phyloP scores from a whole-genome alignment of 2,329 filamentous ascomycete genomes.

The Aspergillus fumigatiaffinis region DNA sequence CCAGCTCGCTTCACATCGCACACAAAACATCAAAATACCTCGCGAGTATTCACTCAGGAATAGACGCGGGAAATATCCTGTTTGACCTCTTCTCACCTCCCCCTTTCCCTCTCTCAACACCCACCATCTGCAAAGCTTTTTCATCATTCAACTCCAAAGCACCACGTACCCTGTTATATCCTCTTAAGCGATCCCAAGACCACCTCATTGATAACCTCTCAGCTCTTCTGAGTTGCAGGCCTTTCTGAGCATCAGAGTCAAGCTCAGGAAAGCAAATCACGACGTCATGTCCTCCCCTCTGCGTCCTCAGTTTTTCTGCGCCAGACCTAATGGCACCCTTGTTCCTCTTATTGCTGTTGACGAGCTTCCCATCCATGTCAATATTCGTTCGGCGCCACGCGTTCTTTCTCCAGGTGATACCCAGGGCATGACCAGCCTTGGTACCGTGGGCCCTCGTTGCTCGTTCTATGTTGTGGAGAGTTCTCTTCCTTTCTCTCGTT shows the following conservation, averaged over 20 bases:
- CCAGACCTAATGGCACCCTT: slow-evolving; percentile 38
- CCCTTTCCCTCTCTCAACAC: slow-evolving; percentile 5
- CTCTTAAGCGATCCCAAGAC: neutral
- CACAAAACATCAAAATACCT: slow-evolving; percentile 3
- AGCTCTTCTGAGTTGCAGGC: neutral
- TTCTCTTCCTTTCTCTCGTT: neutral
- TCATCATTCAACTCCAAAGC: neutral
- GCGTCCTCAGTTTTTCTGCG: slow-evolving; percentile 41
- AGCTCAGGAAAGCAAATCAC: neutral
- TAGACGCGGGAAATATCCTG: slow-evolving; percentile 2
- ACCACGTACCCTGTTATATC: neutral
- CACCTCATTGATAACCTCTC: neutral
- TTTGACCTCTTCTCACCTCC: slow-evolving; percentile 6
- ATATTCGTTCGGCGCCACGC: slow-evolving; percentile 36
- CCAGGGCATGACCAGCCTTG: slow-evolving; percentile 42
- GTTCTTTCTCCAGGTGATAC: slow-evolving; percentile 34
- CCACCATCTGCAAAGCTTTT: neutral
- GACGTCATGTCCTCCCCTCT: slow-evolving; percentile 21
- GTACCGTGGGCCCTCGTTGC: slow-evolving; percentile 27
- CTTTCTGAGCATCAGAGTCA: neutral
- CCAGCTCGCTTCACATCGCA: slow-evolving; percentile 7
- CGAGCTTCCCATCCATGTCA: slow-evolving; percentile 39
- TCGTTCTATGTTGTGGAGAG: slow-evolving; percentile 35
- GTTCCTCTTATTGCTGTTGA: slow-evolving; percentile 45
- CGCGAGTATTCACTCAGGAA: slow-evolving; percentile 3